Evolutionary conservation across 192 early-diverging fungal species (phyloP), one percentile per base, ranked within the genome.

Genomic region (Obelidium mucronatum): DNA sequence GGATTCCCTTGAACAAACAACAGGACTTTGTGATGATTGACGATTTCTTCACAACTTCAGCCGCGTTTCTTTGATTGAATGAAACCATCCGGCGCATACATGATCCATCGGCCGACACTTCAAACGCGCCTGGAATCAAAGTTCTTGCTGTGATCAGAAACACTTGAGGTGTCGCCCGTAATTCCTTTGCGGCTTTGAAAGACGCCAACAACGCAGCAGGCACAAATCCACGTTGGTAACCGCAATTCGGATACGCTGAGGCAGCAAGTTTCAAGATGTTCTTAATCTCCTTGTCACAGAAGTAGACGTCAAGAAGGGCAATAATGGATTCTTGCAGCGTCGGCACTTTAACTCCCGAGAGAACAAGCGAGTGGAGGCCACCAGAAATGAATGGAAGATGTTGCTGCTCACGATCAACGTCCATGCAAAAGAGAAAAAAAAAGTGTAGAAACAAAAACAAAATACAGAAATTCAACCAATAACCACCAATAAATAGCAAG

Each of bases 241-340:
- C 55, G 55, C 55, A 58, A 26, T 58, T 58, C 8, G 22, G 22
- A 44, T 42, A 11, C n/a, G 6, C 11, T 26, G 31, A 11, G 31
- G 3, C 24, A 35, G 61, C 2, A 13, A 35, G 4, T 35, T 33
- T 19, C 6, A 72, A 54, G 28, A 72, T 17, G 28, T 8, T 26
- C 2, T 6, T 11, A 33, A 72, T 28, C 55, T 72, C 70, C 54
- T 72, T 72, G 70, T 72, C 30, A 26, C 54, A 59, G 1, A 72
- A 72, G 55, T 72, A 72, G 19, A 36, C 11, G 22, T 72, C 70
- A 0, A 72, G 70, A 8, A 72, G 4, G 2, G 6, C n/a, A n/a
- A 72, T 17, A 37, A 37, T 37, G 33, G n/a, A 15, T 1, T 5
- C 1, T n/a, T 37, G 58, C 54, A 19, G 70, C 2, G 8, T 15